Evolutionary conservation across 441 rosid genomes (phyloP).

Genomic region (Dalechampia spathulata): DNA sequence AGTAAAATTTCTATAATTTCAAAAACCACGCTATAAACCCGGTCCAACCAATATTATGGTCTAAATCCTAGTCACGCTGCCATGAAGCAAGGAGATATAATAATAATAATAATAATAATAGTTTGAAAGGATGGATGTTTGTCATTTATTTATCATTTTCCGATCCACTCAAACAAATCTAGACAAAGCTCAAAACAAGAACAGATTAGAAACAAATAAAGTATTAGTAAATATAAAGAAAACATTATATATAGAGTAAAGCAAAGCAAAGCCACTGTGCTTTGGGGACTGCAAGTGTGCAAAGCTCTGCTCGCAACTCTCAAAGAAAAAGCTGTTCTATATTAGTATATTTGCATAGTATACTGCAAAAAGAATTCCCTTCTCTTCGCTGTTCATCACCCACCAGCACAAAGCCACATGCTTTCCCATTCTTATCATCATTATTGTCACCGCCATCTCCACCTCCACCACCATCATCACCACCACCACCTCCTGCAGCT

Average conservation of each 20-base stretch:
- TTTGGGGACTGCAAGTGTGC: slow-evolving; percentile 55
- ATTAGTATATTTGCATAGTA: slow-evolving; percentile 2
- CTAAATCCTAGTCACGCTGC: no score
- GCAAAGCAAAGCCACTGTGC: slow-evolving; percentile 17
- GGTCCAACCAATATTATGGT: no score
- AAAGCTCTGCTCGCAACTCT: slow-evolving; percentile 43
- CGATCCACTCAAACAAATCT: no score
- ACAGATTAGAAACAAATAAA: no score
- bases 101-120: no score
- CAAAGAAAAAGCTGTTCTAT: slow-evolving; percentile 31
- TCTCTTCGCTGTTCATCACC: slow-evolving; percentile 30
- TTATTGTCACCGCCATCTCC: no score
- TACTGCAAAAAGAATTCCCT: slow-evolving; percentile 21
- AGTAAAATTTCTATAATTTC: no score
- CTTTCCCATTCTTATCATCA: slow-evolving; percentile 24
- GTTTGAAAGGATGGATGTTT: no score
- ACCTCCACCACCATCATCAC: no score
- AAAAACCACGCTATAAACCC: no score
- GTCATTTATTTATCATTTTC: no score
- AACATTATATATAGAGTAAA: slow-evolving; percentile 12
- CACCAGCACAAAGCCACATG: slow-evolving; percentile 34
- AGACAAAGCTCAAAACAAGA: slow-evolving; percentile 24
- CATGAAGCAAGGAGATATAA: no score
- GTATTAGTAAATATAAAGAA: slow-evolving; percentile 15
- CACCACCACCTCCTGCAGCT: slow-evolving; percentile 12